Percentiles rank a stretch among this genome's conserved stretches.
Evolutionary conservation across 352 stramenopile genomes (phyloP).

Genomic region (Phytophthora fragariaefolia): DNA sequence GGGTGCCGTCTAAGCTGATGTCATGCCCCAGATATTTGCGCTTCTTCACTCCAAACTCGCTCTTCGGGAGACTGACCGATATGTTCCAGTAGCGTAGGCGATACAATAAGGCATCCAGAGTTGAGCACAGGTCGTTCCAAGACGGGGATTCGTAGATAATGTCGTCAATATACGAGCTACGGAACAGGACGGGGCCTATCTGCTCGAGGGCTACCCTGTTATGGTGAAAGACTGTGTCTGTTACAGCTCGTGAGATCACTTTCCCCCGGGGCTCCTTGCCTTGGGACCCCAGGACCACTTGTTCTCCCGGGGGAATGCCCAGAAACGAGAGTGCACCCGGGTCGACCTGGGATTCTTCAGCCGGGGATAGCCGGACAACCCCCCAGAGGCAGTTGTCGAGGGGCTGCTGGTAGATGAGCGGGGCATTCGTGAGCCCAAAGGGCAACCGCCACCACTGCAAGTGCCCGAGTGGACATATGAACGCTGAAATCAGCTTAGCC

Average conservation of each 20-base stretch:
- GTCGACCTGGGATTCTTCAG: not conserved
- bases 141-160: conserved; percentile 24
- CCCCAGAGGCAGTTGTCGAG: conserved; percentile 21
- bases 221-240: conserved; percentile 18
- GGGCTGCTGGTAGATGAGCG: not conserved
- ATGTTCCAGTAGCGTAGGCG: conserved; percentile 30
- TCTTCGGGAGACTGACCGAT: conserved; percentile 31
- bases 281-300: not conserved
- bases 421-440: conserved; percentile 2
- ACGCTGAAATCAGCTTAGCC: conserved; percentile 23
- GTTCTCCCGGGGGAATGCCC: not conserved
- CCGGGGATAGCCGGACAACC: not conserved
- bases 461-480: conserved; percentile 31
- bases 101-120: conserved; percentile 12
- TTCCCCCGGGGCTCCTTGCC: not conserved
- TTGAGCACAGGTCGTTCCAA: conserved; percentile 18
- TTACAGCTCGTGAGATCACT: not conserved
- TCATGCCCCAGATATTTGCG: conserved; percentile 22
- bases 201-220: conserved; percentile 3
- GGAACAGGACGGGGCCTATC: conserved; percentile 21
- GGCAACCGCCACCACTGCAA: conserved; percentile 26
- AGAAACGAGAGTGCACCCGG: conserved; percentile 2
- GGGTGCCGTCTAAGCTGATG: conserved; percentile 15
- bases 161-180: conserved; percentile 33
- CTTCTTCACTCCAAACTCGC: conserved; percentile 17